Conservation (phyloP, 1,284 basidiomycete genomes). For the Lentinula novae-zelandiae region DNA sequence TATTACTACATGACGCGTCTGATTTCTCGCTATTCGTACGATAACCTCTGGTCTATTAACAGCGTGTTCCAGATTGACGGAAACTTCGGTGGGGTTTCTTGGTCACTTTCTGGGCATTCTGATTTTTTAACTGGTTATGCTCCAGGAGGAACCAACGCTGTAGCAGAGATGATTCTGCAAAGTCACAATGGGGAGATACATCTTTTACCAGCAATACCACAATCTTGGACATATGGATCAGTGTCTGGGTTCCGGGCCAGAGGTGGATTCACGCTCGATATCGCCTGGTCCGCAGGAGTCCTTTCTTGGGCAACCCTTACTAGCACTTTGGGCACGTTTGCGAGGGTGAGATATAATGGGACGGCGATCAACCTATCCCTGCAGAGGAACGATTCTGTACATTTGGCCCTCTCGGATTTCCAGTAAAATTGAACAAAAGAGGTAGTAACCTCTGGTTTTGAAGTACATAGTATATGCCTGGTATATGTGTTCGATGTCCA, state of each 20-base stretch:
- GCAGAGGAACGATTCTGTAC: background rate
- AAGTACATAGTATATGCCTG: too few species aligned
- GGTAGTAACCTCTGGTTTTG: background rate
- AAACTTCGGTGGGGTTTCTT: slow-evolving; percentile 13
- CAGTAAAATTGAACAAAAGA: background rate
- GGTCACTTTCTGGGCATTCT: background rate
- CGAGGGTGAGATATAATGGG: slow-evolving; percentile 11
- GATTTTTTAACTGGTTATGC: background rate
- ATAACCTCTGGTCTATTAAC: slow-evolving; percentile 16
- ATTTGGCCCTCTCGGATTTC: background rate
- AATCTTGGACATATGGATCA: slow-evolving; percentile 11
- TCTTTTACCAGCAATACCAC: slow-evolving; percentile 17
- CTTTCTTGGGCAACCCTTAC: slow-evolving; percentile 12
- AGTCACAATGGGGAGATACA: slow-evolving; percentile 20
- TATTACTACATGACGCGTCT: slow-evolving; percentile 17
- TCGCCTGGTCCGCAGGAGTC: slow-evolving; percentile 13
- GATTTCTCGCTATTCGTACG: slow-evolving; percentile 13
- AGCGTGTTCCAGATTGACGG: slow-evolving; percentile 16
- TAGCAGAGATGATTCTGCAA: slow-evolving; percentile 19
- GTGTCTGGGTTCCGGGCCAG: slow-evolving; percentile 17
- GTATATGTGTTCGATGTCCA: too few species aligned
- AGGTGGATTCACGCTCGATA: slow-evolving; percentile 16
- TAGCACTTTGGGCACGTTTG: slow-evolving; percentile 8
- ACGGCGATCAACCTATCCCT: slow-evolving; percentile 1
- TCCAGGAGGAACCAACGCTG: slow-evolving; percentile 13